Conservation (phyloP, 1,284 basidiomycete genomes). For the Ceratobasidium sp. region DNA sequence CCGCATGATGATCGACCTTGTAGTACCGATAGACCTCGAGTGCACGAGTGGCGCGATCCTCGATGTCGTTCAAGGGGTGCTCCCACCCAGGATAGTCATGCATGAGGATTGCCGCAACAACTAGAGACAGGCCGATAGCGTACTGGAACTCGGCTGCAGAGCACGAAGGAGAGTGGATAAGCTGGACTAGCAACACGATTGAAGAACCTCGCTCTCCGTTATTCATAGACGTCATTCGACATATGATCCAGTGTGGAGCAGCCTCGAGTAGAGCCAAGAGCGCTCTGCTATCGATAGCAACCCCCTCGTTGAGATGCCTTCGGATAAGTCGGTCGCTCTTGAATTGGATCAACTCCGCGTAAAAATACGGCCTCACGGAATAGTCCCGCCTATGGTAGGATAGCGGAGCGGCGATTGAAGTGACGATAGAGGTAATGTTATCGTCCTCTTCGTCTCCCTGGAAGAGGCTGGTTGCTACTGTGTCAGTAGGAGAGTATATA, state of each 20-base stretch:
- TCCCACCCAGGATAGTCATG: neutral
- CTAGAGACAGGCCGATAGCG: neutral
- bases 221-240: neutral
- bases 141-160: neutral
- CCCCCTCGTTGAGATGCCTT: neutral
- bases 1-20: neutral
- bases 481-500: no score
- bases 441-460: no score
- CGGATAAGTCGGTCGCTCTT: no score
- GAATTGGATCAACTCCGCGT: no score
- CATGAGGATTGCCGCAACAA: neutral
- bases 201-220: neutral
- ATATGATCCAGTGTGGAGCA: constrained; percentile 6
- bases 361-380: no score
- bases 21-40: neutral
- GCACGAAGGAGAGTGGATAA: neutral
- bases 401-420: no score
- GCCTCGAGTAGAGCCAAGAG: neutral
- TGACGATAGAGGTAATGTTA: no score
- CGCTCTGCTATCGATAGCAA: neutral
- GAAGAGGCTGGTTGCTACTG: no score
- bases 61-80: neutral
- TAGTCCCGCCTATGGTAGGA: no score
- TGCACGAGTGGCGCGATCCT: neutral
- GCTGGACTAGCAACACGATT: constrained; percentile 8